Evolutionary conservation across 495 filamentous ascomycete species (phyloP).

Genomic region (Aspergillus sclerotioniger): DNA sequence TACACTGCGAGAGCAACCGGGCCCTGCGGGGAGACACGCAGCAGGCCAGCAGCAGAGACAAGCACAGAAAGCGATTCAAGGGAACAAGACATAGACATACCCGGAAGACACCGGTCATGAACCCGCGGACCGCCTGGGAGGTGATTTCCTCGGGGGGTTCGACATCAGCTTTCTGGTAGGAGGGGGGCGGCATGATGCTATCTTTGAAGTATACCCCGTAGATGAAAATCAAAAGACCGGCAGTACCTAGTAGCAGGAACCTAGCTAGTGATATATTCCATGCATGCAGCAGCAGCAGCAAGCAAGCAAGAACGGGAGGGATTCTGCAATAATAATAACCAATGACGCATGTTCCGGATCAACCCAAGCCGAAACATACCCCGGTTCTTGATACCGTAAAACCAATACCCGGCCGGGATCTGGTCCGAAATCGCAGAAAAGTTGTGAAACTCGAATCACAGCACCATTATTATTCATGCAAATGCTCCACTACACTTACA

Average conservation of each 20-base stretch:
- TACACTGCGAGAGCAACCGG: background rate
- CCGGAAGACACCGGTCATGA: constrained; percentile 44
- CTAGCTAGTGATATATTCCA: background rate
- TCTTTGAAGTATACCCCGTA: constrained; percentile 11
- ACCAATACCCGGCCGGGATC: constrained; percentile 3
- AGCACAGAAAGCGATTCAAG: constrained; percentile 3
- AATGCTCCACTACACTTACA: background rate
- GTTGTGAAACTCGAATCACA: background rate
- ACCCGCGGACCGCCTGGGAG: constrained; percentile 40
- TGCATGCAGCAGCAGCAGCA: too few relatives aligned
- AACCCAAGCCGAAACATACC: constrained; percentile 8
- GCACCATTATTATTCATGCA: background rate
- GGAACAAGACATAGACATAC: constrained; percentile 34
- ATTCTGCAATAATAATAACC: too few relatives aligned
- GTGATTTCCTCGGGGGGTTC: constrained; percentile 45
- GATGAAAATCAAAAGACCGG: too few relatives aligned
- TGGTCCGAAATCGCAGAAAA: constrained; percentile 3
- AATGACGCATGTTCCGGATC: constrained; percentile 10
- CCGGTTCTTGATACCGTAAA: constrained; percentile 12
- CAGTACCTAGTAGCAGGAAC: too few relatives aligned
- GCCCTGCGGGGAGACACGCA: too few relatives aligned
- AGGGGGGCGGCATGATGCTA: constrained; percentile 40
- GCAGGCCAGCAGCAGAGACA: background rate
- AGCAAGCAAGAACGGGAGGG: background rate
- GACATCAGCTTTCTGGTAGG: constrained; percentile 34